Base-by-base conservation (phyloP, 1,139 yeast species). In the Yamadazyma spencermartinsiae region DNA sequence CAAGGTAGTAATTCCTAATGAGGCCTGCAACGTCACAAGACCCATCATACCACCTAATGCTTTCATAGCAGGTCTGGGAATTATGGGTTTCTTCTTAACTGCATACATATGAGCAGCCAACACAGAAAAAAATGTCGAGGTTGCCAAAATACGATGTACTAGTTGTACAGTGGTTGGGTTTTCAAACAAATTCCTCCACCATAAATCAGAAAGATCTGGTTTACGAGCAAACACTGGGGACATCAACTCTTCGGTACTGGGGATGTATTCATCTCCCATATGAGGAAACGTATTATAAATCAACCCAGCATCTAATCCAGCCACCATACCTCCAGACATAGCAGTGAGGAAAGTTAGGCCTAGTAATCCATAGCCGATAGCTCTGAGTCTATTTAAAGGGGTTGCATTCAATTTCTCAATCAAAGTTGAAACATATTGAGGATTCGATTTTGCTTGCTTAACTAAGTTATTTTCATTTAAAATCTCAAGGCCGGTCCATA, bases 271-370 rank as follows among this genome's bases (percentile, higher is more conserved):
- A 40, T 85, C 80, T 35, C 98, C 98, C 98, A 94, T 94, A 54
- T 83, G 87, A 20, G 99, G 98, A 76, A 90, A 94, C 4, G 95
- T 84, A 61, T 94, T 92, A 65, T 92, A 94, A 50, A 94, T 89
- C 60, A 90, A 73, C 35, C 98, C 98, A 3, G 99, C 98, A 63
- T 94, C 98, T 42, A 94, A 72, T 6, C 98, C 98, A 13, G 99
- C 98, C 35, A 94, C 98, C 76, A 94, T 81, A 14, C 96, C 98
- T 43, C 98, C 98, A 18, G 95, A 78, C 94, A 92, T 83, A 16
- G 97, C 96, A 17, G 98, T 92, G 32, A 85, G 45, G 54, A 87
- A 90, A 2, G 94, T 82, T 41, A 92, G 67, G 1, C 70, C 80
- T 26, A 86, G 68, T 30, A 92, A 64, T 0, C 74, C 84, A 15